Evolutionary conservation across 257 asterid species (phyloP).

Genomic region (Solanum gracilifrons): DNA sequence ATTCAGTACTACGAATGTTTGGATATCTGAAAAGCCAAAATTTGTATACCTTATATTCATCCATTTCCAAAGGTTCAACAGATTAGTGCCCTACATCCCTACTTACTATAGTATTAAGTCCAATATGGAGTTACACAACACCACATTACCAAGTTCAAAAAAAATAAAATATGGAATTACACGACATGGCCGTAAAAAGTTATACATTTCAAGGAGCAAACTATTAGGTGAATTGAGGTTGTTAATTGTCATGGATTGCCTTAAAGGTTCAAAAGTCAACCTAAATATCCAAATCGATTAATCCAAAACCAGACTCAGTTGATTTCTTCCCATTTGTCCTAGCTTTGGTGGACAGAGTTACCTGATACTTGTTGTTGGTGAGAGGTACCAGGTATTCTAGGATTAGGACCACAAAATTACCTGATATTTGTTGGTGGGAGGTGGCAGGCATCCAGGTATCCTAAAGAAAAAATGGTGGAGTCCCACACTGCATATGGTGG

Average conservation of each 20-base stretch:
- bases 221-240: neutral
- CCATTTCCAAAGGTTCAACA: neutral
- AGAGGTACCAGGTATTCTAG: neutral
- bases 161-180: neutral
- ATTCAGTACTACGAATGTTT: neutral
- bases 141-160: neutral
- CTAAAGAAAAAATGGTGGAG: neutral
- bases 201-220: neutral
- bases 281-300: neutral
- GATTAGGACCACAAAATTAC: neutral
- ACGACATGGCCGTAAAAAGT: neutral
- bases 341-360: neutral
- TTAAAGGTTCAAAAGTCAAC: neutral
- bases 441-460: neutral
- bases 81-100: neutral
- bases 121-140: neutral
- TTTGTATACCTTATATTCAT: neutral
- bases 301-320: neutral
- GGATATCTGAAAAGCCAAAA: neutral
- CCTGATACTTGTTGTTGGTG: neutral
- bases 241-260: neutral
- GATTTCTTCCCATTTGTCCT: neutral
- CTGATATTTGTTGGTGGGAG: neutral
- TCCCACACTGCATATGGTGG: neutral
- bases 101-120: neutral